Conservation (phyloP, 441 rosid genomes). For the Bocquillonia castaneifolia region DNA sequence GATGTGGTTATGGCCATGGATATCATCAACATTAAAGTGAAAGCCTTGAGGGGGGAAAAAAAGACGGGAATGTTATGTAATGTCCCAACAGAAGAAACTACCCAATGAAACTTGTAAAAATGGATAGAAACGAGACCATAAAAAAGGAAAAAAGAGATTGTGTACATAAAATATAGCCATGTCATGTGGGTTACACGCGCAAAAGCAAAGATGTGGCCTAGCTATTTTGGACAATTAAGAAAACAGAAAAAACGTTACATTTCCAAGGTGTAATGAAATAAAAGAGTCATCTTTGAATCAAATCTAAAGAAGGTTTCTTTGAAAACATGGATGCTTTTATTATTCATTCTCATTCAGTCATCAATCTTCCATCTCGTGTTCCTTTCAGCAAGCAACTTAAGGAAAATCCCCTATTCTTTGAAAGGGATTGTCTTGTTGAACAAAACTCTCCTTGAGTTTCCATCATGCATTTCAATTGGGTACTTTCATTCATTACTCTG, state of each 20-base stretch:
- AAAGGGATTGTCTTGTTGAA: conserved; percentile 35
- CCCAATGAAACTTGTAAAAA: not conserved
- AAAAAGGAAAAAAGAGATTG: not conserved
- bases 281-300: conserved; percentile 10
- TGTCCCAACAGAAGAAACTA: not conserved
- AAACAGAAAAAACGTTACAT: not conserved
- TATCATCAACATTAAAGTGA: conserved; percentile 27
- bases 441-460: not conserved
- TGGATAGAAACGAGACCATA: no score
- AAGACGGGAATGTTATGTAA: conserved; percentile 1
- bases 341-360: conserved; percentile 22
- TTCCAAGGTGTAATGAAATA: not conserved
- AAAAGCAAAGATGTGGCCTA: conserved; percentile 17
- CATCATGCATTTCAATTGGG: conserved; percentile 10
- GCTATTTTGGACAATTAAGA: not conserved
- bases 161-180: not conserved
- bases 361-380: conserved; percentile 18
- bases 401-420: conserved; percentile 18
- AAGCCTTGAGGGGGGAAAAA: not conserved
- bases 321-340: conserved; percentile 36
- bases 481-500: not conserved
- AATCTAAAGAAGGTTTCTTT: conserved; percentile 15
- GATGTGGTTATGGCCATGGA: conserved; percentile 33
- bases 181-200: conserved; percentile 30
- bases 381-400: conserved; percentile 30